Evolutionary conservation across 441 rosid genomes (phyloP).

Genomic region (Breynia disticha): DNA sequence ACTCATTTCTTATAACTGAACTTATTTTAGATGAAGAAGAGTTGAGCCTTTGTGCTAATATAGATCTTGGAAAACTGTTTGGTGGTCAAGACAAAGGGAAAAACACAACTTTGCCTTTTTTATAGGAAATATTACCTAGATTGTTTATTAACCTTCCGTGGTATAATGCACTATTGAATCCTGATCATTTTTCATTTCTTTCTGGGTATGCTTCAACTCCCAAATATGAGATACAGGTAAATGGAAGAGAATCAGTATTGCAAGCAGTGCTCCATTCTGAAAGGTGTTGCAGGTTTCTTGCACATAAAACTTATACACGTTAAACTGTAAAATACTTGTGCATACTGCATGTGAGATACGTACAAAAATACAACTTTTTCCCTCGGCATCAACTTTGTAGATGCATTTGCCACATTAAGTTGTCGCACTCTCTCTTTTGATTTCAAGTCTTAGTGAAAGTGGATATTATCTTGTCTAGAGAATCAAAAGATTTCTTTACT

Average conservation of each 20-base stretch:
- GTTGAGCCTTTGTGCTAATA: no score
- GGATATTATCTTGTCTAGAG: no score
- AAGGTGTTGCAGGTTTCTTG: constrained; percentile 46
- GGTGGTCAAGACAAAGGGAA: no score
- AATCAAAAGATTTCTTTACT: no score
- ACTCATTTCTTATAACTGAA: no score
- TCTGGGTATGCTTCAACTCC: constrained; percentile 5
- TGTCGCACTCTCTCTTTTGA: neutral
- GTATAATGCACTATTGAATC: no score
- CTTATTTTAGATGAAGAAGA: no score
- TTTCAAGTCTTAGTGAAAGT: neutral
- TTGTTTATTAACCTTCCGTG: no score
- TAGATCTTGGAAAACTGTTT: no score
- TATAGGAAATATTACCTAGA: no score
- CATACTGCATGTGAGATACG: neutral
- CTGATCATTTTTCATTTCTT: neutral
- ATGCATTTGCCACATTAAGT: neutral
- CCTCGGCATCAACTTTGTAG: neutral
- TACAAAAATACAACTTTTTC: neutral
- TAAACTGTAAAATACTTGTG: constrained; percentile 18
- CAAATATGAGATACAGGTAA: constrained; percentile 28
- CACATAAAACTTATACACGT: constrained; percentile 35
- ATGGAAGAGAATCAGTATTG: constrained; percentile 28
- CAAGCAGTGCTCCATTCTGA: constrained; percentile 27
- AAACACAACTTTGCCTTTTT: no score